These are phyloP conservation scores for Termitomyces sp. DNA, from an alignment of 768 basidiomycete species.

Conservation along the genomic window DNA sequence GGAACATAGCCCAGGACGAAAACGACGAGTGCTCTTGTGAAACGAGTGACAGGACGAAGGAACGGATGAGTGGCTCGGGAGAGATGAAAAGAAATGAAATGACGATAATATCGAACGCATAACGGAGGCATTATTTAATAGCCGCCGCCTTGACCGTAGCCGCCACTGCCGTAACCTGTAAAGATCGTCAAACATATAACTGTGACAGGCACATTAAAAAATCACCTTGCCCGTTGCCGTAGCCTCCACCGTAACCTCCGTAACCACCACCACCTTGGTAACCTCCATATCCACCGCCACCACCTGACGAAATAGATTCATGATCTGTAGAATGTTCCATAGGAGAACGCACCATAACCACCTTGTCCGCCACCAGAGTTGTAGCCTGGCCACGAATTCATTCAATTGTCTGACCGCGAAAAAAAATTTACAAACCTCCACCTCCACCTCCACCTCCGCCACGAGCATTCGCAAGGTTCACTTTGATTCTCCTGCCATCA, in stretches of 20 bases:
- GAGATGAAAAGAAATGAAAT: conserved; percentile 6
- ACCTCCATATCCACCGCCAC: not conserved
- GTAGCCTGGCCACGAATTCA: conserved; percentile 9
- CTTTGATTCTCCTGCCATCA: conserved; percentile 88
- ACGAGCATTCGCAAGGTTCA: conserved; percentile 77
- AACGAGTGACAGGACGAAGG: conserved; percentile 31
- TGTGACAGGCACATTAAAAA: not conserved
- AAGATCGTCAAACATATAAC: not conserved
- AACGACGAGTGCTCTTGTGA: conserved; percentile 34
- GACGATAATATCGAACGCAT: conserved; percentile 3
- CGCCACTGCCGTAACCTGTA: conserved; percentile 6
- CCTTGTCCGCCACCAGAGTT: conserved; percentile 15
- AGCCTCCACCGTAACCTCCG: conserved; percentile 5
- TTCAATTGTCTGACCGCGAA: not conserved
- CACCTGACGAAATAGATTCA: not conserved
- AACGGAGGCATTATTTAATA: conserved; percentile 17
- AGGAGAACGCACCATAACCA: conserved; percentile 9
- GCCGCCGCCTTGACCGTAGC: conserved; percentile 18
- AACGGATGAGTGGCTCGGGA: conserved; percentile 27
- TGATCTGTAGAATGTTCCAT: not conserved
- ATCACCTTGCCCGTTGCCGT: conserved; percentile 14
- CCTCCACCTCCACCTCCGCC: conserved; percentile 49
- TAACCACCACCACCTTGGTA: not conserved
- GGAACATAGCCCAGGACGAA: conserved; percentile 26
- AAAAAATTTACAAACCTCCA: conserved; percentile 23